phyloP scores from a whole-genome alignment of 495 filamentous ascomycete genomes.

The Tuber aestivum region DNA sequence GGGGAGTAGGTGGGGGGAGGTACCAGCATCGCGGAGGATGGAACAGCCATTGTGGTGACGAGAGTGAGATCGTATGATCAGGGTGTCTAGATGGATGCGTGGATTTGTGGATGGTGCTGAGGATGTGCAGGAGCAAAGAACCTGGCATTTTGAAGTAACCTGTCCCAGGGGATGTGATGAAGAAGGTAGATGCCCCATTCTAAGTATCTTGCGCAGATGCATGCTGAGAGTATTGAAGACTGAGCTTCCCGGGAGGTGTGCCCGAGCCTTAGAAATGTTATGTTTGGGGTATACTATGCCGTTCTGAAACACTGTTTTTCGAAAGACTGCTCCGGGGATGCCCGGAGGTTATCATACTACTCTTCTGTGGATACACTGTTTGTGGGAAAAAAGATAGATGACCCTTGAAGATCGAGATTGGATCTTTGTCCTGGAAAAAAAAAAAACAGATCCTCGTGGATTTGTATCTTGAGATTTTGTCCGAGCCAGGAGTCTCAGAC shows the following conservation, averaged over 20 bases:
- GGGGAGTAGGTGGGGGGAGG: not conserved
- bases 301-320: not conserved
- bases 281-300: not conserved
- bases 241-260: not conserved
- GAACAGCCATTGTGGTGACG: not conserved
- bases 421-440: not conserved
- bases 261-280: not conserved
- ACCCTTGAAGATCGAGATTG: not conserved
- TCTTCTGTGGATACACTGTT: not conserved
- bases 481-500: not conserved
- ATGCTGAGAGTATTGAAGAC: not conserved
- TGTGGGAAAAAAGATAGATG: not conserved
- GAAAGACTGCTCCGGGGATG: not conserved
- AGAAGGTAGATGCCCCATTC: not conserved
- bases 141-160: not conserved
- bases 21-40: not conserved
- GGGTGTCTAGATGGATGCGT: not conserved
- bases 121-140: not conserved
- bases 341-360: not conserved
- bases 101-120: not conserved
- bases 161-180: not conserved
- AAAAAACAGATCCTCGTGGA: not conserved
- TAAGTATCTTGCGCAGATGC: not conserved
- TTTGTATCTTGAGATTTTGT: not conserved
- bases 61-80: not conserved